Evolutionary conservation across 495 filamentous ascomycete genomes (phyloP).

Genomic region (Neurospora terricola): DNA sequence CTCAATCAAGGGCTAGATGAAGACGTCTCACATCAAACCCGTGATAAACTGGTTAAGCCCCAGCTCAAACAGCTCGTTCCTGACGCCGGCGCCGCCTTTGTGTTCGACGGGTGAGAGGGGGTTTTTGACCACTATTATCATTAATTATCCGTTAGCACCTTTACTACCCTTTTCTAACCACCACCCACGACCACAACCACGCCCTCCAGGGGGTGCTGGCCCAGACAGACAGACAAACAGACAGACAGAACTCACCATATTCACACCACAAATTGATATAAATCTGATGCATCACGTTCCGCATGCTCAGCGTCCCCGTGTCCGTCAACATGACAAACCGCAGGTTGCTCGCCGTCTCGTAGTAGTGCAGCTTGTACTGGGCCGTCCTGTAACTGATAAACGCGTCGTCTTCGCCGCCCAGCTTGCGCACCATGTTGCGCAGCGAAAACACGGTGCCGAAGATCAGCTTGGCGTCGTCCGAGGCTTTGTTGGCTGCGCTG

Average conservation of each 20-base stretch:
- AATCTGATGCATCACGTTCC: slow-evolving; percentile 91
- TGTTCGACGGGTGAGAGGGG: slow-evolving; percentile 86
- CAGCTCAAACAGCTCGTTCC: slow-evolving; percentile 88
- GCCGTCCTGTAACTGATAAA: slow-evolving; percentile 84
- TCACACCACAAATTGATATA: slow-evolving; percentile 97
- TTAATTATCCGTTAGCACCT: background rate
- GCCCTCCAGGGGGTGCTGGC: background rate
- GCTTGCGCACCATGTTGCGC: slow-evolving; percentile 91
- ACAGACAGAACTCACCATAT: slow-evolving; percentile 51
- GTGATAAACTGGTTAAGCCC: slow-evolving; percentile 78
- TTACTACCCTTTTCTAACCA: background rate
- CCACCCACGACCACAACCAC: background rate
- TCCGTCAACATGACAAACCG: slow-evolving; percentile 97
- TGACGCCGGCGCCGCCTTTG: slow-evolving; percentile 76
- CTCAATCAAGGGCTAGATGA: background rate
- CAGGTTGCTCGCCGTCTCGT: slow-evolving; percentile 90
- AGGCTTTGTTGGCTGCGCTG: slow-evolving; percentile 40
- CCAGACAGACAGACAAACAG: too few relatives aligned
- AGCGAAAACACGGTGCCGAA: slow-evolving; percentile 95
- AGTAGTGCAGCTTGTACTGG: slow-evolving; percentile 98
- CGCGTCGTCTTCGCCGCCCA: slow-evolving; percentile 84
- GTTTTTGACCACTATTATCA: slow-evolving; percentile 72
- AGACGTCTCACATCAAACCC: slow-evolving; percentile 34
- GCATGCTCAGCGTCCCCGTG: slow-evolving; percentile 77
- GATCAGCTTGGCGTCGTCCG: slow-evolving; percentile 91